These are phyloP conservation scores for Wickerhamomyces chaumierensis DNA, from an alignment of 805 yeast species.

Conservation along the genomic window DNA sequence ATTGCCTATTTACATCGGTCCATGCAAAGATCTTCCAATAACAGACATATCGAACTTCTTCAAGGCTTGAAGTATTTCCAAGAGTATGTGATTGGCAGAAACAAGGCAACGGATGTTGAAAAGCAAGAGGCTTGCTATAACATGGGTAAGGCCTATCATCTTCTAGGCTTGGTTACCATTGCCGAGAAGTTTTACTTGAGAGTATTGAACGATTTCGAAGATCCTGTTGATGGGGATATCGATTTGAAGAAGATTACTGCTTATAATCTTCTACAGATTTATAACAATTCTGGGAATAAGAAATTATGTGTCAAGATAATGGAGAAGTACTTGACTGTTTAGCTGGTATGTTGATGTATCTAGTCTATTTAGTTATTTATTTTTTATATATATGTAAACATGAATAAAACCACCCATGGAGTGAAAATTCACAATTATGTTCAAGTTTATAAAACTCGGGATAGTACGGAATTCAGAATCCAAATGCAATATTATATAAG, in stretches of 20 bases:
- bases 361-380: too few species aligned
- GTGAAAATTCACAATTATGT: too few species aligned
- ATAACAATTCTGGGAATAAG: slow-evolving; percentile 64
- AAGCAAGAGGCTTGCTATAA: slow-evolving; percentile 75
- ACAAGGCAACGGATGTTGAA: slow-evolving; percentile 30
- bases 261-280: slow-evolving; percentile 68
- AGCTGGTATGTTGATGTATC: too few species aligned
- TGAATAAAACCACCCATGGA: too few species aligned
- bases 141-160: slow-evolving; percentile 74
- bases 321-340: slow-evolving; percentile 44
- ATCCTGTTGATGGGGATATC: slow-evolving; percentile 31
- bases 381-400: too few species aligned
- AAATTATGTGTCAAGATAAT: slow-evolving; percentile 51
- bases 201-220: slow-evolving; percentile 34
- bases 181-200: slow-evolving; percentile 68
- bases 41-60: slow-evolving; percentile 76
- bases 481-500: too few species aligned
- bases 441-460: too few species aligned
- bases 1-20: slow-evolving; percentile 81
- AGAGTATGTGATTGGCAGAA: slow-evolving; percentile 55
- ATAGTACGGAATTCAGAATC: too few species aligned
- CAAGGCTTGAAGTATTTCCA: slow-evolving; percentile 75
- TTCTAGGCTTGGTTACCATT: slow-evolving; percentile 62
- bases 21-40: slow-evolving; percentile 78
- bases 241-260: slow-evolving; percentile 75